A percentile compares a stretch with the other conserved stretches of the same genome.
These are phyloP conservation scores for Gremmenia infestans DNA, from an alignment of 2,329 filamentous ascomycete genomes.

Conservation along the genomic window DNA sequence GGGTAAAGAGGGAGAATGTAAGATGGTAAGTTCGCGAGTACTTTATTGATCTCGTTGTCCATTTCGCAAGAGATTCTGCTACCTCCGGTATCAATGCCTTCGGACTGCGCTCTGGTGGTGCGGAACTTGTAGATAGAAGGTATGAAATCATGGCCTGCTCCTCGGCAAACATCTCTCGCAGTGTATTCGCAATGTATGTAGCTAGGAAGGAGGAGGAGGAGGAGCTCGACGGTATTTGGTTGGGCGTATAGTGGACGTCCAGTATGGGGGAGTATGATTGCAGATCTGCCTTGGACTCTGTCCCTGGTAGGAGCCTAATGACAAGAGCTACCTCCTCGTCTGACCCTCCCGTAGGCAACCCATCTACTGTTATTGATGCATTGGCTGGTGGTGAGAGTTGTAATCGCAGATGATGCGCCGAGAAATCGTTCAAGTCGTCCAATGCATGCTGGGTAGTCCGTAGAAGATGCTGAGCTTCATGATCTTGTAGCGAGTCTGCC, in stretches of 20 bases:
- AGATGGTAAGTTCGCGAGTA: slow-evolving; percentile 93
- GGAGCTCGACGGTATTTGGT: slow-evolving; percentile 59
- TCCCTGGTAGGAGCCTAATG: slow-evolving; percentile 64
- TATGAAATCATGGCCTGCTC: slow-evolving; percentile 83
- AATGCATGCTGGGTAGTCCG: slow-evolving; percentile 80
- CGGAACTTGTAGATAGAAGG: slow-evolving; percentile 57
- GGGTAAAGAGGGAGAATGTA: slow-evolving; percentile 91
- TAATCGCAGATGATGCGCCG: slow-evolving; percentile 74
- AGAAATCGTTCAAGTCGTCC: slow-evolving; percentile 82
- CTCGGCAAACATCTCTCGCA: slow-evolving; percentile 76
- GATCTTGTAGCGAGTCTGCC: slow-evolving; percentile 57
- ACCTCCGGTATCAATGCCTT: slow-evolving; percentile 46
- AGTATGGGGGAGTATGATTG: slow-evolving; percentile 66
- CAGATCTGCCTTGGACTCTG: slow-evolving; percentile 55
- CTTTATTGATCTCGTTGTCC: slow-evolving; percentile 80
- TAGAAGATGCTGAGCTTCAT: slow-evolving; percentile 68
- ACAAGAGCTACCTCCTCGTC: slow-evolving; percentile 57
- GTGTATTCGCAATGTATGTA: slow-evolving; percentile 70
- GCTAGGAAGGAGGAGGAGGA: slow-evolving; percentile 71
- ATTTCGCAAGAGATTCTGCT: slow-evolving; percentile 55
- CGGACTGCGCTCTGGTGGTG: slow-evolving; percentile 43
- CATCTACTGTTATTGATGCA: slow-evolving; percentile 17
- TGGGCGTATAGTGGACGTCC: slow-evolving; percentile 71
- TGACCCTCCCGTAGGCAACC: slow-evolving; percentile 31
- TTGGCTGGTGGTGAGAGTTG: slow-evolving; percentile 47